phyloP scores from a whole-genome alignment of 495 filamentous ascomycete genomes.

The Hamigera avellanea region DNA sequence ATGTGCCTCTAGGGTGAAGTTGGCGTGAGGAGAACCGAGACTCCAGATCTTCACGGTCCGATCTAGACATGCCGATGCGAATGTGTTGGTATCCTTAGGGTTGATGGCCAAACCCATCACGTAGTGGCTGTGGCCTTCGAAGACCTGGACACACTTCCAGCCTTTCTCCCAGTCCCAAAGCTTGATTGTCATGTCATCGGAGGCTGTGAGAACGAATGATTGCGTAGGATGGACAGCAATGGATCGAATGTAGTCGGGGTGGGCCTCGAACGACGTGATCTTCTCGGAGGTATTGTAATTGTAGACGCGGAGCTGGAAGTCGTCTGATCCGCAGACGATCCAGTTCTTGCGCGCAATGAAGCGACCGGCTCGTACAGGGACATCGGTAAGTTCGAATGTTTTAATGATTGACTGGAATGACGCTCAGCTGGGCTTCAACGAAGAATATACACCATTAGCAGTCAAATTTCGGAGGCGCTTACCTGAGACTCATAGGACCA shows the following conservation, averaged over 20 bases:
- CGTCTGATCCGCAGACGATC: conserved; percentile 97
- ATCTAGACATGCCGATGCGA: conserved; percentile 93
- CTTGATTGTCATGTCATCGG: conserved; percentile 99
- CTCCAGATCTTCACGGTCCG: conserved; percentile 98
- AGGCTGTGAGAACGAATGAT: conserved; percentile 90
- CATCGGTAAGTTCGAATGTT: conserved; percentile 98
- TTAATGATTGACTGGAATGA: conserved; percentile 70
- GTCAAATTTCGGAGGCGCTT: conserved; percentile 5
- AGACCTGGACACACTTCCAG: conserved; percentile 97
- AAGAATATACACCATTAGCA: not conserved
- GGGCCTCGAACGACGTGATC: conserved; percentile 95
- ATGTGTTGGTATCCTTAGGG: conserved; percentile 97
- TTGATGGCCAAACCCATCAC: conserved; percentile 99
- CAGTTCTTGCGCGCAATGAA: conserved; percentile 98
- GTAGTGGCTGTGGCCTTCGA: conserved; percentile 96
- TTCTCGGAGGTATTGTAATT: conserved; percentile 99
- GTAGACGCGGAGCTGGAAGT: conserved; percentile 92
- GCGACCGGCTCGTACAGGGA: conserved; percentile 91
- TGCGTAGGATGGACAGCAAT: conserved; percentile 96
- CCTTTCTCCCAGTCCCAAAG: conserved; percentile 98
- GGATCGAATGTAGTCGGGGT: conserved; percentile 96
- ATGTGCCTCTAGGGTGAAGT: conserved; percentile 93
- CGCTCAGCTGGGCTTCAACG: conserved; percentile 4
- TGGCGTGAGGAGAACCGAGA: conserved; percentile 76
- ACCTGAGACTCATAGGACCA: conserved; percentile 97